phyloP scores from a whole-genome alignment of 345 rosid species.

The Eucalyptus pumila region DNA sequence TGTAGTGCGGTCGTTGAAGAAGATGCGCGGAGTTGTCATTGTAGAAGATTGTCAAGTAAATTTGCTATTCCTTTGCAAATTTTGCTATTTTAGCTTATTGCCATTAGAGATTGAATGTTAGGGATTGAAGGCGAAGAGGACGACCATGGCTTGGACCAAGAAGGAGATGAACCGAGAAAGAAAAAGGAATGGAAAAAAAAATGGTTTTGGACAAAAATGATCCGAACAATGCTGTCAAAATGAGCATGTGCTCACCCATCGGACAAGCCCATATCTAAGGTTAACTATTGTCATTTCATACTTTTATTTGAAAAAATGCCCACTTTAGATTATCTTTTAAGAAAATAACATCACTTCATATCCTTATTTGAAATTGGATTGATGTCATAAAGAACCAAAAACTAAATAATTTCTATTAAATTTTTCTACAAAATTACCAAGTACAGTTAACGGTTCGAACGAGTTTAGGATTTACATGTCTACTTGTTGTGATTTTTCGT shows the following conservation, averaged over 20 bases:
- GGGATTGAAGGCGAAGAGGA: neutral
- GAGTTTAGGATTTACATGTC: too few species aligned
- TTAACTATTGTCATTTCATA: too few species aligned
- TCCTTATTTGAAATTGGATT: too few species aligned
- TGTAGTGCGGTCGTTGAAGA: neutral
- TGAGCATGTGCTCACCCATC: neutral
- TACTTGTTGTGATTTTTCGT: too few species aligned
- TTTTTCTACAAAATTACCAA: rapidly evolving
- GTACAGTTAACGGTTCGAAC: rapidly evolving
- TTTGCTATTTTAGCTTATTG: neutral
- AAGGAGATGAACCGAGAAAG: neutral
- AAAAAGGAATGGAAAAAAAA: neutral
- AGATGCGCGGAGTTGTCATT: neutral
- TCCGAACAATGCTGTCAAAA: too few species aligned
- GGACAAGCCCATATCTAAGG: too few species aligned
- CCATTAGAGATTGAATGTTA: neutral
- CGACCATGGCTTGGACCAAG: neutral
- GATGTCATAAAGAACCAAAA: rapidly evolving
- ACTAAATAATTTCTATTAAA: rapidly evolving
- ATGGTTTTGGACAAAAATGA: neutral
- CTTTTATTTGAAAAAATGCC: too few species aligned
- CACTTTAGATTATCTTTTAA: rapidly evolving
- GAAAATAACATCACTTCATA: too few species aligned
- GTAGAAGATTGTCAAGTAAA: neutral
- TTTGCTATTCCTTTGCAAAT: neutral